Percentiles rank a stretch among this genome's conserved stretches.
Conservation (phyloP, 2,329 filamentous ascomycete genomes). For the Calycina herbarum region DNA sequence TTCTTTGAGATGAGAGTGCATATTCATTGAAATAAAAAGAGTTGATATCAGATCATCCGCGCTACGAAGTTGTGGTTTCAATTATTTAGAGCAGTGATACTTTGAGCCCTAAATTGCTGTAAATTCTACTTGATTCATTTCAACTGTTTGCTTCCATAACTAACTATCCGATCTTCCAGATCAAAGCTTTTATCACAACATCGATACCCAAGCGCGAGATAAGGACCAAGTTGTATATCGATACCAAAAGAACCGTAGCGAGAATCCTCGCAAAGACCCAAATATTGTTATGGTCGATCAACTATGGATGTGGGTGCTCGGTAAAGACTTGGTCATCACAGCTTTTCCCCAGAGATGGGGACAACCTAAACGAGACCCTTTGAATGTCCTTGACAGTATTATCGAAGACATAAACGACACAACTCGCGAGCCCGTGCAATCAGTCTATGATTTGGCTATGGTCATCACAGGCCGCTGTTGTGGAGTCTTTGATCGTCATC, state of each 20-base stretch:
- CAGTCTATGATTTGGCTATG: constrained; percentile 45
- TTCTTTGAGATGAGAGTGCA: background rate
- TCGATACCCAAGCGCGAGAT: constrained; percentile 44
- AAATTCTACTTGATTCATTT: background rate
- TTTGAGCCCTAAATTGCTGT: too few species aligned
- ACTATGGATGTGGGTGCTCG: constrained; percentile 47
- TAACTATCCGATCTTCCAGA: constrained; percentile 24
- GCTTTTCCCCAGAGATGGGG: constrained; percentile 44
- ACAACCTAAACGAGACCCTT: constrained; percentile 42
- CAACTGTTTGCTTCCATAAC: background rate
- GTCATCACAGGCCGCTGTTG: constrained; percentile 44
- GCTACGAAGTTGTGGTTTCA: background rate
- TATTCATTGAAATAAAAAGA: background rate
- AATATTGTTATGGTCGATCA: constrained; percentile 46
- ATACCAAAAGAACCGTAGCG: constrained; percentile 26
- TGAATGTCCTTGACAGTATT: constrained; percentile 44
- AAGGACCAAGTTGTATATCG: constrained; percentile 35
- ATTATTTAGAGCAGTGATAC: background rate
- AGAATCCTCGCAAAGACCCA: constrained; percentile 21
- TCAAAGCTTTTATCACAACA: constrained; percentile 46
- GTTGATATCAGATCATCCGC: background rate
- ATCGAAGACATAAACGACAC: constrained; percentile 35
- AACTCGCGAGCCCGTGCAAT: constrained; percentile 39
- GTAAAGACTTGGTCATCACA: constrained; percentile 32
- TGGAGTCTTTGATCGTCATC: constrained; percentile 42